These are phyloP conservation scores for Salix purpurea DNA, from an alignment of 345 rosid species.

Conservation along the genomic window DNA sequence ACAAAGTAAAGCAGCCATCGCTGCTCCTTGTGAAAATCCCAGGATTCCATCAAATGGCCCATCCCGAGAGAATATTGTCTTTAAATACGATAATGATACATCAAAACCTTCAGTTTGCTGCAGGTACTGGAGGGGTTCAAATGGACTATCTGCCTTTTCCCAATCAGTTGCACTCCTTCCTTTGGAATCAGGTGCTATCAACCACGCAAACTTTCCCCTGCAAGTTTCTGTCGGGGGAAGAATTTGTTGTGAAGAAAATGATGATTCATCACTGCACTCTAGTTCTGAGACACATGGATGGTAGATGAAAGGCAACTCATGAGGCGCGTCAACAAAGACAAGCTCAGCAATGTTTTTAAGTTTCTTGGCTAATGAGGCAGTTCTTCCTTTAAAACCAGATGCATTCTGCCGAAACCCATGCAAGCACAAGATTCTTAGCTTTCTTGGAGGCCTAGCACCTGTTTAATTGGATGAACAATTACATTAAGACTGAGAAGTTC, in stretches of 20 bases:
- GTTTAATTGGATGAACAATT: slow-evolving; percentile 4
- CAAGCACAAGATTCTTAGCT: slow-evolving; percentile 79
- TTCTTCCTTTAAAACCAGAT: slow-evolving; percentile 88
- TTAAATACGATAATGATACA: slow-evolving; percentile 50
- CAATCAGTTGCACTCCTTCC: slow-evolving; percentile 40
- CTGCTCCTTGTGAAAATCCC: slow-evolving; percentile 96
- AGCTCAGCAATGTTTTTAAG: slow-evolving; percentile 76
- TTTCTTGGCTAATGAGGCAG: slow-evolving; percentile 88
- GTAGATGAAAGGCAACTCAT: slow-evolving; percentile 72
- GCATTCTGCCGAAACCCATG: slow-evolving; percentile 97
- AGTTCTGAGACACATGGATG: slow-evolving; percentile 29
- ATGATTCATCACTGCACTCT: slow-evolving; percentile 6
- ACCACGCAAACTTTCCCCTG: slow-evolving; percentile 84
- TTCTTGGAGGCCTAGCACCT: slow-evolving; percentile 44
- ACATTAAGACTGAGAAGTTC: slow-evolving; percentile 2
- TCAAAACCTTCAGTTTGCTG: slow-evolving; percentile 74
- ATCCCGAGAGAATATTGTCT: slow-evolving; percentile 36
- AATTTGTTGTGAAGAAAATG: slow-evolving; percentile 25
- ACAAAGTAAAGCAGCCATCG: slow-evolving; percentile 72
- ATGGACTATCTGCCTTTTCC: slow-evolving; percentile 54
- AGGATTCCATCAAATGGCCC: slow-evolving; percentile 97
- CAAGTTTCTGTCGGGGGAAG: slow-evolving; percentile 46
- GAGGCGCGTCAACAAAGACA: slow-evolving; percentile 75
- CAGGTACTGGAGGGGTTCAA: slow-evolving; percentile 78
- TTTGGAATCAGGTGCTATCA: slow-evolving; percentile 50